phyloP scores from a whole-genome alignment of 176 grass and related monocot species.

The Saccharum officinarum region DNA sequence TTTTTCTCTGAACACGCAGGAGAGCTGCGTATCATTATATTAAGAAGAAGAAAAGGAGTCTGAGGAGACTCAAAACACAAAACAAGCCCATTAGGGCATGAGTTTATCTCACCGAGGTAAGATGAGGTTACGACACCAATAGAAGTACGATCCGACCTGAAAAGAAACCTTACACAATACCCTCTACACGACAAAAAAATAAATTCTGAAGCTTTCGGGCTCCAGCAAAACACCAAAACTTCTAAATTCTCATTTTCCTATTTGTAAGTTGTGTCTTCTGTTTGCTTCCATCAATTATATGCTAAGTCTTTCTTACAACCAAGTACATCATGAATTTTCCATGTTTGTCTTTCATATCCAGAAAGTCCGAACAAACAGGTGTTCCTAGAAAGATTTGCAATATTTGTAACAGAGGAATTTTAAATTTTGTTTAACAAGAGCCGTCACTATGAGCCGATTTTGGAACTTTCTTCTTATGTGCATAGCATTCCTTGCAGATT shows the following conservation, averaged over 20 bases:
- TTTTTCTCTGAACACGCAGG: no score
- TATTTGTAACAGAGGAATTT: not conserved
- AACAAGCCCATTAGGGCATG: no score
- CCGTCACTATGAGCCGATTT: not conserved
- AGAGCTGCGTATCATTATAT: no score
- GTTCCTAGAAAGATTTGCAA: not conserved
- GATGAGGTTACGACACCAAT: not conserved
- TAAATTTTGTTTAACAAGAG: not conserved
- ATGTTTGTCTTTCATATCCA: not conserved
- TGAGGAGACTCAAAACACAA: no score
- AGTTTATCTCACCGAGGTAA: not conserved
- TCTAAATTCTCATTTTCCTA: not conserved
- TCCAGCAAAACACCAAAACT: not conserved
- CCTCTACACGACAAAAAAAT: no score
- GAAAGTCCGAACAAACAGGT: not conserved
- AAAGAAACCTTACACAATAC: not conserved
- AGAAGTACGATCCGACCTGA: not conserved
- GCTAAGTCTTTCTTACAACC: not conserved
- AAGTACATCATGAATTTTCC: not conserved
- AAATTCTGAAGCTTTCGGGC: not conserved
- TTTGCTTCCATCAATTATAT: constrained; percentile 3
- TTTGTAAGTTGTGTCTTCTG: not conserved
- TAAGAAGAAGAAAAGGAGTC: no score
- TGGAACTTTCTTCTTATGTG: not conserved
- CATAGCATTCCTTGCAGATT: constrained; percentile 54